A percentile compares a stretch with the other conserved stretches of the same genome.
phyloP scores from a whole-genome alignment of 192 early-diverging fungal genomes.

The Powellomyces hirtus region DNA sequence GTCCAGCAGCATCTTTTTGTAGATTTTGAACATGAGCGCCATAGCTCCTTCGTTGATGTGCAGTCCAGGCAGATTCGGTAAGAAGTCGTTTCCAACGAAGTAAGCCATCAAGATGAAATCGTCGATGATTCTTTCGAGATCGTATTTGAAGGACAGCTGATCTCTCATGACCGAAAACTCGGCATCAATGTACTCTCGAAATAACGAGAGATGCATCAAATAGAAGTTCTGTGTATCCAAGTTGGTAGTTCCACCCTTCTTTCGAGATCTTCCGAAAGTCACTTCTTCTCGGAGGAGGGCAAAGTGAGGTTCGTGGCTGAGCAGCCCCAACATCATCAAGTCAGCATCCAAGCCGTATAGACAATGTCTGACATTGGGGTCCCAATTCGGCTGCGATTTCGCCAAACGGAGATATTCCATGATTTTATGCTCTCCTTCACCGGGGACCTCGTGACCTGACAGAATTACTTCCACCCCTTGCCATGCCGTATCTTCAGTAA shows the following conservation, averaged over 20 bases:
- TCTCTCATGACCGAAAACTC: constrained; percentile 67
- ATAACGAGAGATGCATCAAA: constrained; percentile 69
- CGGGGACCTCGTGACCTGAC: constrained; percentile 92
- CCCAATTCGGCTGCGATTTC: constrained; percentile 72
- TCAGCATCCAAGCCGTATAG: constrained; percentile 95
- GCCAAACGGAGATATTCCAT: constrained; percentile 93
- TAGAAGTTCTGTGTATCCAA: constrained; percentile 61
- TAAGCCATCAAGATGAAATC: constrained; percentile 97
- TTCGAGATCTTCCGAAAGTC: constrained; percentile 69
- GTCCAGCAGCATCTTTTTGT: constrained; percentile 77
- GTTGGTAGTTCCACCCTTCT: constrained; percentile 59
- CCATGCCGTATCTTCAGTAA: constrained; percentile 89
- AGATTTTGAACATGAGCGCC: constrained; percentile 81
- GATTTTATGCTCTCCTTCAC: constrained; percentile 99
- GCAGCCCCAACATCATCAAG: constrained; percentile 94
- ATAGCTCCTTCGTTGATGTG: constrained; percentile 96
- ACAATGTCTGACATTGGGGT: constrained; percentile 92
- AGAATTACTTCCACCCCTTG: constrained; percentile 80
- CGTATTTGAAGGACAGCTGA: constrained; percentile 70
- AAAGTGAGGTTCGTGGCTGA: constrained; percentile 97
- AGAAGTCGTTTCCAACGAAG: constrained; percentile 98
- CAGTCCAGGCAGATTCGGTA: constrained; percentile 90
- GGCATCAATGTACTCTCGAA: constrained; percentile 86
- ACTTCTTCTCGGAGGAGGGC: constrained; percentile 94
- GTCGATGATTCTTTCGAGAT: constrained; percentile 90